These are phyloP conservation scores for Huiozyma sinensis DNA, from an alignment of 805 yeast species.

Conservation along the genomic window DNA sequence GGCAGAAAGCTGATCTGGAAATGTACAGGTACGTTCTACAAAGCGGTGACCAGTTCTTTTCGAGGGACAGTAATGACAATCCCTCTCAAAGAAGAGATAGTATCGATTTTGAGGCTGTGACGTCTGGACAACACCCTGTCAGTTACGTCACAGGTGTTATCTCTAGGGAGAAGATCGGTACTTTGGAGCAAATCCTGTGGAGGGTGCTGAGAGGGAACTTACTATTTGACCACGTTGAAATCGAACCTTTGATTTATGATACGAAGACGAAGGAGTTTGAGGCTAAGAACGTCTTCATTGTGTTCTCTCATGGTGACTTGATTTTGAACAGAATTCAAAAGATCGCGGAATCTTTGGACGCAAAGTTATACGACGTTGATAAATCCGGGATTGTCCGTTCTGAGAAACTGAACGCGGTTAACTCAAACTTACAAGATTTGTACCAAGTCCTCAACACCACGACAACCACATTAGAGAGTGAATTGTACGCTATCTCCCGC, in stretches of 20 bases:
- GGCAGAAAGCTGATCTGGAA: conserved; percentile 44
- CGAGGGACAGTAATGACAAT: conserved; percentile 4
- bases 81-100: conserved; percentile 9
- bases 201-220: conserved; percentile 65
- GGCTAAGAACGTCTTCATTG: conserved; percentile 51
- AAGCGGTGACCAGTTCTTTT: conserved; percentile 40
- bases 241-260: conserved; percentile 47
- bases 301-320: conserved; percentile 60
- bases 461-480: conserved; percentile 48
- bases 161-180: conserved; percentile 44
- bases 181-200: conserved; percentile 65
- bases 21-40: conserved; percentile 48
- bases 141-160: conserved; percentile 59
- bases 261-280: conserved; percentile 38
- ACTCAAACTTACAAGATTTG: conserved; percentile 36
- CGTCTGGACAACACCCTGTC: conserved; percentile 23
- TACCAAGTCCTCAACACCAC: conserved; percentile 39
- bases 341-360: conserved; percentile 60
- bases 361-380: conserved; percentile 48
- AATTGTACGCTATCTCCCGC: conserved; percentile 50
- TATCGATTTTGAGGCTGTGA: conserved; percentile 16
- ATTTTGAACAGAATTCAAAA: conserved; percentile 50
- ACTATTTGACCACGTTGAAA: conserved; percentile 47
- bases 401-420: conserved; percentile 30
- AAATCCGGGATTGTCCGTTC: conserved; percentile 30